Evolutionary conservation across 257 asterid genomes (phyloP).

Genomic region (Pogostemon cablin): DNA sequence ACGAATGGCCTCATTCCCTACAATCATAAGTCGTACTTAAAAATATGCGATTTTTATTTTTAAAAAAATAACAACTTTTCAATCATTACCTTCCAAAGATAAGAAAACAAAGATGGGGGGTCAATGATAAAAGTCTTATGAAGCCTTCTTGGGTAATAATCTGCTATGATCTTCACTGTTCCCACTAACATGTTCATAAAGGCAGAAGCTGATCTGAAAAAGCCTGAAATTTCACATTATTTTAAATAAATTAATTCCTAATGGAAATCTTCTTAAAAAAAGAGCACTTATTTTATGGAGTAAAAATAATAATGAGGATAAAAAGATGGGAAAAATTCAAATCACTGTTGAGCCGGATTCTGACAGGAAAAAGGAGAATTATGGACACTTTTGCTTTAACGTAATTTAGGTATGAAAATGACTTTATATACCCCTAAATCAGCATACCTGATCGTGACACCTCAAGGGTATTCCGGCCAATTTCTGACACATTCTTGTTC

Average conservation of each 20-base stretch:
- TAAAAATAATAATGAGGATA: not conserved
- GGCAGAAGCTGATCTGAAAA: conserved; percentile 83
- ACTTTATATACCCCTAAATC: conserved; percentile 46
- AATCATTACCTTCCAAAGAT: conserved; percentile 76
- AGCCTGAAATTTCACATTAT: conserved; percentile 57
- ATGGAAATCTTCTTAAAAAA: conserved; percentile 15
- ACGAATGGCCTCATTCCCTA: conserved; percentile 79
- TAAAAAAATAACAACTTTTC: not conserved
- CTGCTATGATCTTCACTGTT: conserved; percentile 65
- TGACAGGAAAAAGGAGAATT: conserved; percentile 54
- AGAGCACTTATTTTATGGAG: not conserved
- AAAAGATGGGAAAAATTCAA: conserved; percentile 39
- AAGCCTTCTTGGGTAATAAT: conserved; percentile 72
- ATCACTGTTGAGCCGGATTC: conserved; percentile 41
- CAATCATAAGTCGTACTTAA: not conserved
- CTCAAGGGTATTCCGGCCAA: conserved; percentile 60
- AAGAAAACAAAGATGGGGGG: conserved; percentile 81
- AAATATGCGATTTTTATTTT: not conserved
- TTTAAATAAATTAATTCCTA: conserved; percentile 10
- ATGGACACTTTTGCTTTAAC: conserved; percentile 52
- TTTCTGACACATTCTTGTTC: conserved; percentile 29
- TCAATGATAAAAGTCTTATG: conserved; percentile 78
- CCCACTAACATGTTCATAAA: conserved; percentile 68
- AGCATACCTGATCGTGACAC: conserved; percentile 45
- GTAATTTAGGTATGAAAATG: conserved; percentile 39